Evolutionary conservation across 2,329 filamentous ascomycete species (phyloP).

Genomic region (Colletotrichum agaves): DNA sequence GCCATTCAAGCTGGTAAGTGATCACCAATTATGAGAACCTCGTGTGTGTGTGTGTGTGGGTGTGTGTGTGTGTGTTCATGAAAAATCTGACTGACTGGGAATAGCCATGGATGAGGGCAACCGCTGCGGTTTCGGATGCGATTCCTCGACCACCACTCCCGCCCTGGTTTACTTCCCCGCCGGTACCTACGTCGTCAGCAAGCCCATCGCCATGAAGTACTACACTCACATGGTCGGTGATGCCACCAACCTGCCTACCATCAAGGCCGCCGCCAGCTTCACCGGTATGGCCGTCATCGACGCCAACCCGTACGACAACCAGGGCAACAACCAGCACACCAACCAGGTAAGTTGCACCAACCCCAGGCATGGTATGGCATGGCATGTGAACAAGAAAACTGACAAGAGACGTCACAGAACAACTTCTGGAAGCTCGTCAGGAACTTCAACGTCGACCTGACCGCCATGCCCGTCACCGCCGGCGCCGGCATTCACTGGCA

Average conservation of each 20-base stretch:
- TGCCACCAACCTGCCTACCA: slow-evolving; percentile 73
- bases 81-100: background rate
- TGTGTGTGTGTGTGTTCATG: too few relatives aligned
- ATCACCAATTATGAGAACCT: background rate
- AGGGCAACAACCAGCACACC: slow-evolving; percentile 78
- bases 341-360: slow-evolving; percentile 67
- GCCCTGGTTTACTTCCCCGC: slow-evolving; percentile 92
- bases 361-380: too few relatives aligned
- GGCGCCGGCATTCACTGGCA: slow-evolving; percentile 87
- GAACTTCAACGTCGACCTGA: slow-evolving; percentile 84
- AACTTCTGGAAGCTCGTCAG: slow-evolving; percentile 85
- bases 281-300: slow-evolving; percentile 90
- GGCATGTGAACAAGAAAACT: background rate
- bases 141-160: slow-evolving; percentile 84
- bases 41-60: too few relatives aligned
- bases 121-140: slow-evolving; percentile 84
- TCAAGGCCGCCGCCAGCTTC: slow-evolving; percentile 80
- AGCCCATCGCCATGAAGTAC: slow-evolving; percentile 85
- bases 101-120: slow-evolving; percentile 75
- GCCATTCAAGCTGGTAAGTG: slow-evolving; percentile 79
- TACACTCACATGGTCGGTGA: slow-evolving; percentile 95
- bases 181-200: slow-evolving; percentile 85
- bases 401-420: slow-evolving; percentile 45
- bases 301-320: slow-evolving; percentile 80
- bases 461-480: slow-evolving; percentile 66